Base-by-base conservation (phyloP, 2,329 filamentous ascomycete species). In the Laburnicola sp. region DNA sequence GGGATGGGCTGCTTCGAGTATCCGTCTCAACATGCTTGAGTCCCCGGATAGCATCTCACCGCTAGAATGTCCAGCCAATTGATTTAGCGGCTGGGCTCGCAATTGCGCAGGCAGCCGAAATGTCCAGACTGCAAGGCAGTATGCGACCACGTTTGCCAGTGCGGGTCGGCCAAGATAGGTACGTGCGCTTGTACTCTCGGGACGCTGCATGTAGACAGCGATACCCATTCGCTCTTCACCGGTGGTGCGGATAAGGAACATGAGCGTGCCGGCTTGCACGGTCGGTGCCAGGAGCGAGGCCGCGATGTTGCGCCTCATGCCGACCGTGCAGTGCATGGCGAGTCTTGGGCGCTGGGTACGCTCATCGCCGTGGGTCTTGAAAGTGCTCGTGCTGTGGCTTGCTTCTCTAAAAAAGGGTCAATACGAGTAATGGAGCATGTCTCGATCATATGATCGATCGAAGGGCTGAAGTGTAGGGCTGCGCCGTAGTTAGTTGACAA, bases 91-190 rank as follows among this genome's bases (percentile, higher is more conserved):
- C 26, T 11, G 36, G 26, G 30, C n/a, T 57, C 25, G 41, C 21
- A 53, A 50, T 51, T 52, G 55, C 52, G 59, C 50, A 60, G 40
- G 43, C 21, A 42, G 37, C 59, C 58, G 58, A 51, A 48, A 48
- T 54, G 38, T 34, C 45, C 48, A 58, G 5, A 25, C 43, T 32
- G 35, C 46, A 60, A 50, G 32, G 39, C 50, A 56, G 57, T 48
- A 57, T 56, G 52, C 54, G 49, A 58, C 64, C 68, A 71, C 67
- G 69, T 72, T 72, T 71, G 67, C 61, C 52, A 38, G 46, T 52
- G 49, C 27, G 32, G 47, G 59, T 50, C 39, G 51, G 57, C 57
- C 45, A 59, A 51, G 54, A 39, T 30, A 53, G 52, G 65, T 53
- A 60, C 63, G 66, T 69, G 65, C 65, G 58, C 51, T 60, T 66